A percentile compares a stretch with the other conserved stretches of the same genome.
These are phyloP conservation scores for Hypoxylon subgilvum DNA, from an alignment of 495 filamentous ascomycete genomes.

Conservation along the genomic window DNA sequence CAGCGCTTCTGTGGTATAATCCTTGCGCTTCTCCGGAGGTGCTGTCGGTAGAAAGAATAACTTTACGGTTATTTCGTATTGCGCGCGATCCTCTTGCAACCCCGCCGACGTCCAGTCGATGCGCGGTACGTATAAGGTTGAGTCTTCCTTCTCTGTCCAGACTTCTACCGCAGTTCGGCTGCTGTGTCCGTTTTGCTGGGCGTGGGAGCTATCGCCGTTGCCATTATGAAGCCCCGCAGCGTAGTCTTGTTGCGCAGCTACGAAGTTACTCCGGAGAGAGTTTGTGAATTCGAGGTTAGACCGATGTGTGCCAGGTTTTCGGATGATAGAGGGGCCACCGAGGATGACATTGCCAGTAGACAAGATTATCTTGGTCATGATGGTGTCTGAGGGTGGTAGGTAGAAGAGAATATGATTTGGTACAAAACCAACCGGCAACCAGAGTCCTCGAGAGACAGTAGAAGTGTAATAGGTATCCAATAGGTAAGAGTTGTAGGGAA, in stretches of 20 bases:
- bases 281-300: slow-evolving; percentile 88
- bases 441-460: slow-evolving; percentile 7
- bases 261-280: slow-evolving; percentile 81
- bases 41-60: slow-evolving; percentile 85
- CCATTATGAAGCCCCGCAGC: slow-evolving; percentile 41
- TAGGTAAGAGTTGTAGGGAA: background rate
- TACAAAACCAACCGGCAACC: slow-evolving; percentile 6
- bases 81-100: slow-evolving; percentile 74
- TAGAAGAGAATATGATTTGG: slow-evolving; percentile 3
- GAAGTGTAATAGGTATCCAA: slow-evolving; percentile 2
- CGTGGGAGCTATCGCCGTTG: slow-evolving; percentile 19
- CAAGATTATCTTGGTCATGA: slow-evolving; percentile 80
- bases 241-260: slow-evolving; percentile 69
- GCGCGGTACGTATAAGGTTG: slow-evolving; percentile 74
- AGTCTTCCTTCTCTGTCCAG: slow-evolving; percentile 70
- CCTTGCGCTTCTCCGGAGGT: slow-evolving; percentile 62
- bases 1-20: slow-evolving; percentile 77
- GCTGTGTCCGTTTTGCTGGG: slow-evolving; percentile 33
- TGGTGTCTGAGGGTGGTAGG: slow-evolving; percentile 1
- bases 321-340: slow-evolving; percentile 77
- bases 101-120: slow-evolving; percentile 73
- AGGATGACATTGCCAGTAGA: slow-evolving; percentile 92
- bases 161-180: slow-evolving; percentile 43
- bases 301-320: slow-evolving; percentile 72
- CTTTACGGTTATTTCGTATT: slow-evolving; percentile 94